Base-by-base conservation (phyloP, 108 stramenopile genomes). In the Cyclotella kingstonii region DNA sequence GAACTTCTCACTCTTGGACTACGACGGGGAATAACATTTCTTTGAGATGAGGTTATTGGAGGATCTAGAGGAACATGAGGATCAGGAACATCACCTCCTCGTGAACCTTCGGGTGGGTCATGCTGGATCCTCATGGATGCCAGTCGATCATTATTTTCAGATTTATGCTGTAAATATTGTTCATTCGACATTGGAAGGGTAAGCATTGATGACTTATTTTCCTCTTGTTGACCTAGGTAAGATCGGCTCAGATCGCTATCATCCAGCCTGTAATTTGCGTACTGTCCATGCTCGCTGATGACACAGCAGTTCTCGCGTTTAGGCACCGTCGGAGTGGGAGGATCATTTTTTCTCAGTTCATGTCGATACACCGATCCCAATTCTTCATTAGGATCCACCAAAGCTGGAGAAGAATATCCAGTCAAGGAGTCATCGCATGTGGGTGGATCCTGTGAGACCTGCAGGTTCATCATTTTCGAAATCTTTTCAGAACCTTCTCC, bases 251-350 rank as follows among this genome's bases (percentile, higher is more conserved):
- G 22, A 12, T 31, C 52, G 11, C 33, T 40, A 7, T 64, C 63
- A 31, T 64, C 63, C 27, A 64, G 22, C 4, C 41, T 33, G 51
- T 64, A 51, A 27, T 64, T 69, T 2, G 19, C 39, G 25, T 59
- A 69, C 19, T n/a, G n/a, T n/a, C n/a, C n/a, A n/a, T n/a, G n/a
- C 29, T 19, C 31, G 4, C 53, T 18, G 31, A 5, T 26, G 36
- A 19, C 27, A 11, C n/a, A 2, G 36, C 9, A 21, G 36, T 36
- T 39, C 19, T 39, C 51, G 21, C 19, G 36, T 27, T 63, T 51
- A 0, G 62, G 62, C 2, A 49, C 62, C 39, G 17, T 63, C 39
- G 63, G 63, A 46, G 49, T 54, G 3, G 63, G 63, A 1, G 63
- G 63, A 31, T 35, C 63, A 25, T 65, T 53, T 31, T 54, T 25